These are phyloP conservation scores for Aureobasidium sp. DNA, from an alignment of 2,329 filamentous ascomycete species.

Conservation along the genomic window DNA sequence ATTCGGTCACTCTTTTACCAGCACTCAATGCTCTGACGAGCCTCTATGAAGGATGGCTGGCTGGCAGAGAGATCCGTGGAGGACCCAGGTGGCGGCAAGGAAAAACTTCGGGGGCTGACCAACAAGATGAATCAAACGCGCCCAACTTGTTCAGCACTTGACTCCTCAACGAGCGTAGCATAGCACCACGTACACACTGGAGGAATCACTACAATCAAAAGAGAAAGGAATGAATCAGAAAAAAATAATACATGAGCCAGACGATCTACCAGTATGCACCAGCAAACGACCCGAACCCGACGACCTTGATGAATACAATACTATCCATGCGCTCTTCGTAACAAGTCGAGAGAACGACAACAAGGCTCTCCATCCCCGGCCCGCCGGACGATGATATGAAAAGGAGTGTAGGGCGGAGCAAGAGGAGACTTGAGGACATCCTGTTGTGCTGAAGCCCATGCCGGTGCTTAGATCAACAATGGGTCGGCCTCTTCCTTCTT, in stretches of 20 bases:
- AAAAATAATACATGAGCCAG: constrained; percentile 7
- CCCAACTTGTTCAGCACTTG: too few species aligned
- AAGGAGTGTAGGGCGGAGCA: constrained; percentile 10
- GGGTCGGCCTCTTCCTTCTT: constrained; percentile 24
- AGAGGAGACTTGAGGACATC: constrained; percentile 6
- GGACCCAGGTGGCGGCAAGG: too few species aligned
- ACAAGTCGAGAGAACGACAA: constrained; percentile 2
- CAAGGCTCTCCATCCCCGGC: constrained; percentile 9
- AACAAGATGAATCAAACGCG: background rate
- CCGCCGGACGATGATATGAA: constrained; percentile 10
- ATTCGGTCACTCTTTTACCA: too few species aligned
- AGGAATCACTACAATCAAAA: background rate
- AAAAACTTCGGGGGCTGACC: background rate
- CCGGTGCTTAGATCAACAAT: background rate
- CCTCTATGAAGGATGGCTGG: too few species aligned
- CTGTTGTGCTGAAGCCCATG: background rate
- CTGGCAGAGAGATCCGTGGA: too few species aligned
- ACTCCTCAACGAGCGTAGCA: too few species aligned
- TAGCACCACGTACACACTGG: too few species aligned
- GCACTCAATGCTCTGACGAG: too few species aligned
- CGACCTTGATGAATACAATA: background rate
- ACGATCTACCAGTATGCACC: constrained; percentile 1
- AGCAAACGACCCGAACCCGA: background rate
- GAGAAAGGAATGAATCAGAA: background rate
- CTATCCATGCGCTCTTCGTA: constrained; percentile 10